These are phyloP conservation scores for Neonectria coccinea DNA, from an alignment of 2,329 filamentous ascomycete species.

Conservation along the genomic window DNA sequence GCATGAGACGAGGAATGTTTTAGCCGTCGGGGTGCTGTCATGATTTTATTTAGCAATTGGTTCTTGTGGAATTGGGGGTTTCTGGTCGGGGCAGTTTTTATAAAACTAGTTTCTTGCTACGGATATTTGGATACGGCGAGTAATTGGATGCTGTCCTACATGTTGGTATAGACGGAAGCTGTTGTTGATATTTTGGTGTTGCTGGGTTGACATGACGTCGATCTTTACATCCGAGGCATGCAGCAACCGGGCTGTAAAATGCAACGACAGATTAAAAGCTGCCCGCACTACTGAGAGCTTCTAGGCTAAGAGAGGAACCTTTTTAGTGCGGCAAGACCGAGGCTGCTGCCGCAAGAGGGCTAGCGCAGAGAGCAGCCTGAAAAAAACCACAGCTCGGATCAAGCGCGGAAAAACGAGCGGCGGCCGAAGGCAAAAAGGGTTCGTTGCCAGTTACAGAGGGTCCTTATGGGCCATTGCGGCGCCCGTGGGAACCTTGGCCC, in stretches of 20 bases:
- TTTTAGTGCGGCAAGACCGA: not conserved
- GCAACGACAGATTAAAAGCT: too few species aligned
- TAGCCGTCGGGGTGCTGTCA: not conserved
- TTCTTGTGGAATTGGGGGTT: not conserved
- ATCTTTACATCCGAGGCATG: not conserved
- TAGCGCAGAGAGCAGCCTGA: not conserved
- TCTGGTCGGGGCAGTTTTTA: not conserved
- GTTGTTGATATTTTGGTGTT: constrained; percentile 6
- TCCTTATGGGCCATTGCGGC: constrained; percentile 22
- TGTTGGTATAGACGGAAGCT: not conserved
- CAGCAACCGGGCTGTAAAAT: not conserved
- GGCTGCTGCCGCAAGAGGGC: not conserved
- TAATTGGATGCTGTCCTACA: not conserved
- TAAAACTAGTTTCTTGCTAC: not conserved
- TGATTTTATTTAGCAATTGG: not conserved
- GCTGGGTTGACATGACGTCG: constrained; percentile 12
- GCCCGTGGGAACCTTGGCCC: constrained; percentile 27
- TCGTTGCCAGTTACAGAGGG: constrained; percentile 17
- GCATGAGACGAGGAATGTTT: constrained; percentile 1
- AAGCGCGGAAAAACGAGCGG: constrained; percentile 33
- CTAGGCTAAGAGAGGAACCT: not conserved
- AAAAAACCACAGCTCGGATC: constrained; percentile 16
- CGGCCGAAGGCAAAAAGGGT: constrained; percentile 25
- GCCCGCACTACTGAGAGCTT: too few species aligned
- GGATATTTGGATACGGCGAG: too few species aligned